phyloP scores from a whole-genome alignment of 1,284 basidiomycete species.

The Lignosus rhinocerotis region DNA sequence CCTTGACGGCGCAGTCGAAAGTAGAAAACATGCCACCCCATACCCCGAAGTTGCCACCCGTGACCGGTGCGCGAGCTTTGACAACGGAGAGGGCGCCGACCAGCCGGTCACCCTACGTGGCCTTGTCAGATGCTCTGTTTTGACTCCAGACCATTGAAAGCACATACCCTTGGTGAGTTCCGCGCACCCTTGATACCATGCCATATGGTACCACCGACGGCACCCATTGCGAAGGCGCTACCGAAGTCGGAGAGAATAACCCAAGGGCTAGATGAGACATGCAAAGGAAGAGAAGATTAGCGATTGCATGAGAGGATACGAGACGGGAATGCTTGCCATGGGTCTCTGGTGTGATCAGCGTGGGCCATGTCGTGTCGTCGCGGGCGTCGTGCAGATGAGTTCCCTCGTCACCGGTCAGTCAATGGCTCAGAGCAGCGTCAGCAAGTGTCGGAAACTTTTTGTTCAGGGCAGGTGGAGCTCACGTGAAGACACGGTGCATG shows the following conservation, averaged over 20 bases:
- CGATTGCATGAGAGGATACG: background rate
- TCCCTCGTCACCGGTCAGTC: constrained; percentile 12
- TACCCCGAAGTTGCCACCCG: constrained; percentile 96
- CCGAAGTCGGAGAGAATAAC: constrained; percentile 99
- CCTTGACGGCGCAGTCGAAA: constrained; percentile 98
- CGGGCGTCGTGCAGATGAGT: constrained; percentile 22
- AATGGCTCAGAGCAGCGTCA: background rate
- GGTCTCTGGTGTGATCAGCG: constrained; percentile 92
- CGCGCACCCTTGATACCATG: constrained; percentile 98
- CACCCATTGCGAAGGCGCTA: constrained; percentile 95
- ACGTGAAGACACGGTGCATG: constrained; percentile 32
- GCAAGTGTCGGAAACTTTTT: constrained; percentile 26
- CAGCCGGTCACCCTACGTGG: constrained; percentile 83
- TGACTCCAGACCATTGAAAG: background rate
- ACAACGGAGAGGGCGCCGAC: constrained; percentile 94
- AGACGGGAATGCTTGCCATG: constrained; percentile 58
- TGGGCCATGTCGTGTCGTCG: constrained; percentile 59
- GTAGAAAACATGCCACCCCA: constrained; percentile 98
- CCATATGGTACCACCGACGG: constrained; percentile 96
- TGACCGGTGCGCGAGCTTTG: constrained; percentile 97
- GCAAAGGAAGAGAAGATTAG: constrained; percentile 14
- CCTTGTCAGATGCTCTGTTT: background rate
- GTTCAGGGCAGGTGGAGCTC: constrained; percentile 22
- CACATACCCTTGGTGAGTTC: constrained; percentile 89
- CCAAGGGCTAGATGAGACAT: constrained; percentile 73